These are phyloP conservation scores for Corymbia maculata DNA, from an alignment of 345 rosid species.

Conservation along the genomic window DNA sequence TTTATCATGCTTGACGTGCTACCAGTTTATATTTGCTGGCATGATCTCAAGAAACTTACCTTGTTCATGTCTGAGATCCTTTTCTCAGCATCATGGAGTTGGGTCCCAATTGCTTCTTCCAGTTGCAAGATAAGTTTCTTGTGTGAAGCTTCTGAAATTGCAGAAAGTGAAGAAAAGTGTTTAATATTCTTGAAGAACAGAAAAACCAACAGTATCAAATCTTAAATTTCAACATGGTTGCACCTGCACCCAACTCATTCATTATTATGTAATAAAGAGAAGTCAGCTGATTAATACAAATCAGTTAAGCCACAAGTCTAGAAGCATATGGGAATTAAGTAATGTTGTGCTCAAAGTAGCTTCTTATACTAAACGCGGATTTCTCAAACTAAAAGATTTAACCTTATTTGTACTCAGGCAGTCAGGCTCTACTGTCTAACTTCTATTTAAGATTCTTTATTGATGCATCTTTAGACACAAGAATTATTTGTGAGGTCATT, in stretches of 20 bases:
- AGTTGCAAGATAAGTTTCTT: slow-evolving; percentile 52
- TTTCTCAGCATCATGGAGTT: slow-evolving; percentile 51
- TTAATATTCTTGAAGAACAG: background rate
- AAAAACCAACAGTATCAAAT: background rate
- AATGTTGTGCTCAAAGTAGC: background rate
- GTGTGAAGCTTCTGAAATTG: slow-evolving; percentile 53
- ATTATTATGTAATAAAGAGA: background rate
- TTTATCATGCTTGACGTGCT: background rate
- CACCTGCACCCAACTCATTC: background rate
- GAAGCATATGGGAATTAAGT: background rate
- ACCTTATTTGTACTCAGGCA: background rate
- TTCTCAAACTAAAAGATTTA: background rate
- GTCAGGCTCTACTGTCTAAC: background rate
- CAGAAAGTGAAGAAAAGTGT: background rate
- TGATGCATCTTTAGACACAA: background rate
- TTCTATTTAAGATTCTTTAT: background rate
- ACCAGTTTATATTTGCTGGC: background rate
- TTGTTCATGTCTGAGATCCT: slow-evolving; percentile 49
- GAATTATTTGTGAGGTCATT: background rate
- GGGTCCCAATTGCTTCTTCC: slow-evolving; percentile 54
- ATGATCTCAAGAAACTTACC: slow-evolving; percentile 34
- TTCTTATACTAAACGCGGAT: background rate
- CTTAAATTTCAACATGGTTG: background rate
- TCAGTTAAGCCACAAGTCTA: background rate
- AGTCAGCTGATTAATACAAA: background rate